These are phyloP conservation scores for Monotropa hypopitys DNA, from an alignment of 179 eudicot genomes.

Conservation along the genomic window DNA sequence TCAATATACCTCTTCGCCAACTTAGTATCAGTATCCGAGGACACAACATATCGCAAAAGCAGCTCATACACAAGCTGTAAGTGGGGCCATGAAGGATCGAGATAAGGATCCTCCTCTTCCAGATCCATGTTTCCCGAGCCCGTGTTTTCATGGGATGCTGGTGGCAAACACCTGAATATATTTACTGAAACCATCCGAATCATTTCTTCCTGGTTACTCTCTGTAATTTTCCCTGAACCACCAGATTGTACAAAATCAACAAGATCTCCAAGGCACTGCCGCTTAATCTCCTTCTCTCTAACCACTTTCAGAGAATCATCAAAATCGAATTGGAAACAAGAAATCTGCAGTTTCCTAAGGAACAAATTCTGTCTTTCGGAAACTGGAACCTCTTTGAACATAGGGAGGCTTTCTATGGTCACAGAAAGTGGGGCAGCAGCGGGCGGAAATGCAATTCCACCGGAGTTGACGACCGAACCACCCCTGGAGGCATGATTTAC, in stretches of 20 bases:
- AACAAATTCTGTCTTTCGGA: slow-evolving; percentile 23
- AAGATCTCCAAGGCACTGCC: slow-evolving; percentile 24
- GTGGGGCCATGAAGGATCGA: slow-evolving; percentile 50
- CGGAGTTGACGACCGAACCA: background rate
- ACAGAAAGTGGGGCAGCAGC: background rate
- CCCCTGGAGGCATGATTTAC: slow-evolving; percentile 20
- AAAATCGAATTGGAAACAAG: slow-evolving; percentile 25
- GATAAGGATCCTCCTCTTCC: slow-evolving; percentile 42
- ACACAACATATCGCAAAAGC: slow-evolving; percentile 39
- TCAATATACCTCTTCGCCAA: slow-evolving; percentile 37
- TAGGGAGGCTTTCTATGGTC: slow-evolving; percentile 17
- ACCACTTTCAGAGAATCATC: slow-evolving; percentile 19
- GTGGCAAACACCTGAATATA: slow-evolving; percentile 27
- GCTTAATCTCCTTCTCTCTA: slow-evolving; percentile 29
- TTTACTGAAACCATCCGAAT: slow-evolving; percentile 22
- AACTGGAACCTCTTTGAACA: slow-evolving; percentile 23
- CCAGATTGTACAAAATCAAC: slow-evolving; percentile 29
- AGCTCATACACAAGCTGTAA: slow-evolving; percentile 43
- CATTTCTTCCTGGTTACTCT: slow-evolving; percentile 33
- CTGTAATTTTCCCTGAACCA: slow-evolving; percentile 20
- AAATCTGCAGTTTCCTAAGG: slow-evolving; percentile 20
- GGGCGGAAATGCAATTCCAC: slow-evolving; percentile 3
- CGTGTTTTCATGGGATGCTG: slow-evolving; percentile 33
- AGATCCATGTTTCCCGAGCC: slow-evolving; percentile 25
- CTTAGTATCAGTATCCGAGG: slow-evolving; percentile 42